Evolutionary conservation across 2,329 filamentous ascomycete genomes (phyloP).

Genomic region (Aureobasidium leucospermi): DNA sequence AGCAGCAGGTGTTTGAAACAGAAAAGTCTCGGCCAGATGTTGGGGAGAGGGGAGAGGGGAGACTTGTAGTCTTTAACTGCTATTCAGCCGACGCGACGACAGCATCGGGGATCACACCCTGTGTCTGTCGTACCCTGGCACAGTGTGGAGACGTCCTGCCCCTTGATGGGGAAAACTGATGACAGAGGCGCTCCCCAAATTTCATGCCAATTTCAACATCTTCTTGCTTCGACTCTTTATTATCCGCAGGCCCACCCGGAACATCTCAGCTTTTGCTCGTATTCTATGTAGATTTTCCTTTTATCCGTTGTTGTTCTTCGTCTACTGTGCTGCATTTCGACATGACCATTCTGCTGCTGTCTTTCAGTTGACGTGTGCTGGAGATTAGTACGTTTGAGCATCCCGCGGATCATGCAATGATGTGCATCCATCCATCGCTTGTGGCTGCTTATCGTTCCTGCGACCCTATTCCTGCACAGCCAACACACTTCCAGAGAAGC

Average conservation of each 20-base stretch:
- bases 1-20: constrained; percentile 1
- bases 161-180: constrained; percentile 10
- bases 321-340: not conserved
- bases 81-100: constrained; percentile 4
- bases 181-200: constrained; percentile 3
- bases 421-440: not conserved
- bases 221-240: not conserved
- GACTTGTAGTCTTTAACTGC: not conserved
- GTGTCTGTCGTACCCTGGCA: not conserved
- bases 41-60: not conserved
- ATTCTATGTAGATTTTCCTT: not conserved
- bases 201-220: constrained; percentile 1
- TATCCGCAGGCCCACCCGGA: constrained; percentile 3
- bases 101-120: not conserved
- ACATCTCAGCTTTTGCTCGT: constrained; percentile 1
- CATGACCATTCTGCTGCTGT: not conserved
- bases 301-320: not conserved
- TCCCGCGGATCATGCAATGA: constrained; percentile 6
- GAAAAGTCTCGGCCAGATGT: not conserved
- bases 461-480: not conserved
- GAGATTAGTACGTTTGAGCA: constrained; percentile 9
- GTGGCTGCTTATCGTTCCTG: not conserved
- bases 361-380: not conserved
- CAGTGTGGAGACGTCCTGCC: not conserved
- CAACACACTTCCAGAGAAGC: not conserved